Evolutionary conservation across 345 rosid species (phyloP).

Genomic region (Brassica juncea): DNA sequence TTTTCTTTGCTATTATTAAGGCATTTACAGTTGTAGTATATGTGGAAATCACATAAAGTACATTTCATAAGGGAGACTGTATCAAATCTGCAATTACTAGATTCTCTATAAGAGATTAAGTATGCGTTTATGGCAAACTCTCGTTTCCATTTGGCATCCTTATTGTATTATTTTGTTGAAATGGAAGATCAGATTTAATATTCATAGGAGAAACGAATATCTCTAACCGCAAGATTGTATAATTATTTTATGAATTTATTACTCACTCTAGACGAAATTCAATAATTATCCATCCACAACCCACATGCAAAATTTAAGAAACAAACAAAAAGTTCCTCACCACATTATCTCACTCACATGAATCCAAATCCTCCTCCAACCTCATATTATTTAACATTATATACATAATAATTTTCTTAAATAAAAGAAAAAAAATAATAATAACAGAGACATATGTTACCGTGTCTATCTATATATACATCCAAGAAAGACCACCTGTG

Average conservation of each 20-base stretch:
- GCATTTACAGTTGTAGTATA: not conserved
- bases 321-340: slow-evolving; percentile 39
- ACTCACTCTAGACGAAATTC: slow-evolving; percentile 7
- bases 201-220: not conserved
- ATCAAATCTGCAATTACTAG: not conserved
- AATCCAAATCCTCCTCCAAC: slow-evolving; percentile 42
- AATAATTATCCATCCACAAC: slow-evolving; percentile 38
- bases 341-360: slow-evolving; percentile 42
- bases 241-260: not conserved
- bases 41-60: no score
- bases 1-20: not conserved
- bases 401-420: slow-evolving; percentile 19
- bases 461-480: slow-evolving; percentile 30
- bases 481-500: slow-evolving; percentile 25
- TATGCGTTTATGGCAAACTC: not conserved
- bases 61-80: not conserved
- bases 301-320: slow-evolving; percentile 40
- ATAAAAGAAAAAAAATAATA: not conserved
- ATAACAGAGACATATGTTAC: not conserved
- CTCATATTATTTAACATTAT: slow-evolving; percentile 36
- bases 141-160: not conserved
- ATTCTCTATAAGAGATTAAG: not conserved
- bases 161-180: not conserved
- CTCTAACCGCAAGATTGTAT: slow-evolving; percentile 2
- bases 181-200: not conserved